phyloP scores from a whole-genome alignment of 192 early-diverging fungal genomes.

The Kappamyces sp. region DNA sequence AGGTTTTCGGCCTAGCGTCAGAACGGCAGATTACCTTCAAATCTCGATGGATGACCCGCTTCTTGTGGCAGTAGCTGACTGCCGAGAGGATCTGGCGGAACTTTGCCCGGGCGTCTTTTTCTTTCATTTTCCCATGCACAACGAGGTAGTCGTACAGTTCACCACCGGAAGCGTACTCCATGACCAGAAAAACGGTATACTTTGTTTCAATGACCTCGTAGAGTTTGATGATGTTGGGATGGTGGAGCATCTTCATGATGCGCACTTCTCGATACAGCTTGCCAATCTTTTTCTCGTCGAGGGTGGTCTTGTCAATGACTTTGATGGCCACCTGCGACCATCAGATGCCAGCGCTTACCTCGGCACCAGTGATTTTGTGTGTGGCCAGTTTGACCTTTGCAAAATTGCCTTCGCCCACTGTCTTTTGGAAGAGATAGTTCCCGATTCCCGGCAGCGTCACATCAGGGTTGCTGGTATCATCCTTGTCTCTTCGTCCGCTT shows the following conservation, averaged over 20 bases:
- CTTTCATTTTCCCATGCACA: conserved; percentile 71
- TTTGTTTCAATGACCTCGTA: conserved; percentile 87
- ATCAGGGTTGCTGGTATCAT: conserved; percentile 52
- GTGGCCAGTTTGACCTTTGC: conserved; percentile 95
- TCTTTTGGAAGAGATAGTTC: conserved; percentile 91
- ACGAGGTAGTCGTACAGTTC: conserved; percentile 95
- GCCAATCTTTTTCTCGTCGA: conserved; percentile 55
- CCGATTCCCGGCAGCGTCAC: conserved; percentile 45
- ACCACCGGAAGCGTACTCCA: conserved; percentile 90
- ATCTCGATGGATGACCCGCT: conserved; percentile 56
- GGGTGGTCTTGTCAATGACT: conserved; percentile 56
- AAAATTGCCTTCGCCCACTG: conserved; percentile 96
- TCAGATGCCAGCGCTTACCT: conserved; percentile 29
- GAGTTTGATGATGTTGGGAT: conserved; percentile 82
- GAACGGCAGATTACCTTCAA: conserved; percentile 37
- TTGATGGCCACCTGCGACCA: conserved; percentile 52
- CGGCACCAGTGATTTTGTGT: conserved; percentile 55
- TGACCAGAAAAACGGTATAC: conserved; percentile 83
- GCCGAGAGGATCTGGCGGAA: conserved; percentile 58
- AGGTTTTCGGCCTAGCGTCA: conserved; percentile 53
- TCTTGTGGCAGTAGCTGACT: conserved; percentile 59
- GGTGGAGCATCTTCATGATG: conserved; percentile 67
- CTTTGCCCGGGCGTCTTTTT: conserved; percentile 56
- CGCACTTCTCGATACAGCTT: conserved; percentile 62
- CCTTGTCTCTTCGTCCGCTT: conserved; percentile 36